Base-by-base conservation (phyloP, 495 filamentous ascomycete species). In the Oleoguttula mirabilis region DNA sequence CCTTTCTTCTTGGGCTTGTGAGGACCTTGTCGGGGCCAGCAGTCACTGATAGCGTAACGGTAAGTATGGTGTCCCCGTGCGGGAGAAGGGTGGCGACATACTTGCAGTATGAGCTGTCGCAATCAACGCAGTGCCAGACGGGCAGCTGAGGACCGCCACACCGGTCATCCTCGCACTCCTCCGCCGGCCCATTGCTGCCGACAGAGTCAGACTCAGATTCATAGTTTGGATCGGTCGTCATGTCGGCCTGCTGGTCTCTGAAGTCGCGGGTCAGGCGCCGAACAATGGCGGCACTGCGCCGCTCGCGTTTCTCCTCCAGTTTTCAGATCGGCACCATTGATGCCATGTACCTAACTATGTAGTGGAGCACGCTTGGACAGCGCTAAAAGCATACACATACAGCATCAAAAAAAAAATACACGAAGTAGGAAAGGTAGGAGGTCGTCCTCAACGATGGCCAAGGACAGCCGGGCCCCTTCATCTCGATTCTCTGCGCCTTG, bases 21-120 rank as follows among this genome's bases (percentile, higher is more conserved):
- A 11, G 45, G 47, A 12, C 41, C 41, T 50, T 54, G 51, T 19
- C 40, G 34, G 1, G 46, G 42, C 51, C 51, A 54, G 38, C 51
- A 54, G 1, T 54, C 45, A 17, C 48, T 51, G 36, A 17, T 12
- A 3, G 21, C 3, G 23, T n/a, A 39, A 39, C 21, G 24, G 7
- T 22, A 48, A 8, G n/a, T 39, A 10, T 27, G 37, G 11, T 19
- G 16, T 27, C 36, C 15, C 23, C 6, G 22, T 45, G 19, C 4
- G 20, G 5, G 5, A 27, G 10, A n/a, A n/a, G 2, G 15, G 41
- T 19, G 27, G 4, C 24, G n/a, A n/a, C 45, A 3, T 23, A 48
- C 46, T 33, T 43, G 47, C 47, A 50, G 35, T 50, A 50, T 21
- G 47, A 51, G 30, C 48, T 51, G 31, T 51, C 48, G 32, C 48